These are phyloP conservation scores for Mitragyna speciosa DNA, from an alignment of 257 asterid species.

Conservation along the genomic window DNA sequence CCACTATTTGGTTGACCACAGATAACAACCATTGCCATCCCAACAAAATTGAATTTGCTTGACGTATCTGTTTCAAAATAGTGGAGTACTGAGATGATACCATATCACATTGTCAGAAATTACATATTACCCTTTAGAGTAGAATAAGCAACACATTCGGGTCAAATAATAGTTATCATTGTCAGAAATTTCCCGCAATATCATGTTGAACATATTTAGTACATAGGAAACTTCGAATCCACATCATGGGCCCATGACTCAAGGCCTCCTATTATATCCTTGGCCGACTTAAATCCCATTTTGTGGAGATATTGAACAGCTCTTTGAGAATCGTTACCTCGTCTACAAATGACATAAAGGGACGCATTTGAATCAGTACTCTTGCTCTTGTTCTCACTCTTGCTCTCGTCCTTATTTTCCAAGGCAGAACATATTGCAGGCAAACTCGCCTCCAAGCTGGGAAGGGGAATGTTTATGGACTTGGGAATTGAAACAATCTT, in stretches of 20 bases:
- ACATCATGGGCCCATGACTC: slow-evolving; percentile 70
- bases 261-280: slow-evolving; percentile 75
- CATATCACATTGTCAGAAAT: no score
- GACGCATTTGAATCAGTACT: slow-evolving; percentile 35
- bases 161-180: no score
- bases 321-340: slow-evolving; percentile 95
- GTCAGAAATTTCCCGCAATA: background rate
- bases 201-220: slow-evolving; percentile 26
- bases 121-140: no score
- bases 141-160: background rate
- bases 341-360: slow-evolving; percentile 75
- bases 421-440: slow-evolving; percentile 57
- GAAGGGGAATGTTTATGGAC: slow-evolving; percentile 73
- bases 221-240: slow-evolving; percentile 64
- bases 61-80: slow-evolving; percentile 6
- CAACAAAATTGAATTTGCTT: background rate
- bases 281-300: slow-evolving; percentile 42
- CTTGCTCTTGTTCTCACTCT: background rate
- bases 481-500: slow-evolving; percentile 69
- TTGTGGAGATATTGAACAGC: slow-evolving; percentile 77
- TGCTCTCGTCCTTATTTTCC: slow-evolving; percentile 30
- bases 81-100: background rate
- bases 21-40: slow-evolving; percentile 95
- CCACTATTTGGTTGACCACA: slow-evolving; percentile 99
- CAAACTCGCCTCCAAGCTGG: slow-evolving; percentile 46